These are phyloP conservation scores for Tulasnella sp. DNA, from an alignment of 768 basidiomycete genomes.

Conservation along the genomic window DNA sequence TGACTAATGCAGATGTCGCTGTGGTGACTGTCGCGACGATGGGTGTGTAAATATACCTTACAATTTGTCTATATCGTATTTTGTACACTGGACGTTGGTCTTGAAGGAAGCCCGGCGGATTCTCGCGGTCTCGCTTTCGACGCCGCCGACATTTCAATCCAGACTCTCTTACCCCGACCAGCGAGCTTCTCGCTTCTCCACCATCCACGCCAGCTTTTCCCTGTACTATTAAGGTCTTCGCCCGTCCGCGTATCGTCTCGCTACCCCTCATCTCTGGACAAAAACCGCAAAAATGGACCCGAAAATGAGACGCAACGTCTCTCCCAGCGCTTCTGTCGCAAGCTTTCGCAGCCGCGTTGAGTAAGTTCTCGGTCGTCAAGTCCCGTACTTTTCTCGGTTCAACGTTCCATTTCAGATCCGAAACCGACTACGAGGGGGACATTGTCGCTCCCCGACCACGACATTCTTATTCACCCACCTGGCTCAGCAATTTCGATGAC, in stretches of 20 bases:
- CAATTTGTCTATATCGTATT: neutral
- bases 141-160: slow-evolving; percentile 20
- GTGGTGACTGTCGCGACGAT: neutral
- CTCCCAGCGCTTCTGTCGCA: slow-evolving; percentile 32
- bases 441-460: slow-evolving; percentile 33
- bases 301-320: slow-evolving; percentile 15
- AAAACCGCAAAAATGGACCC: slow-evolving; percentile 11
- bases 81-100: neutral
- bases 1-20: neutral
- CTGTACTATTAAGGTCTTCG: slow-evolving; percentile 1
- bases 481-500: slow-evolving; percentile 28
- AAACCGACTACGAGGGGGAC: slow-evolving; percentile 36
- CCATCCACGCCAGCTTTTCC: neutral
- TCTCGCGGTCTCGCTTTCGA: slow-evolving; percentile 25
- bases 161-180: neutral
- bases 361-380: slow-evolving; percentile 28
- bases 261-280: neutral
- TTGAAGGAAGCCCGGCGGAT: slow-evolving; percentile 2
- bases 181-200: slow-evolving; percentile 6
- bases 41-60: slow-evolving; percentile 11
- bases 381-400: slow-evolving; percentile 15
- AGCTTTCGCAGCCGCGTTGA: slow-evolving; percentile 36
- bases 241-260: neutral
- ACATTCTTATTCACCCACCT: slow-evolving; percentile 33
- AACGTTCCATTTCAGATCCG: slow-evolving; percentile 32